Percentiles rank a stretch among this genome's conserved stretches.
These are phyloP conservation scores for Telfairia occidentalis DNA, from an alignment of 331 rosid genomes.

Conservation along the genomic window DNA sequence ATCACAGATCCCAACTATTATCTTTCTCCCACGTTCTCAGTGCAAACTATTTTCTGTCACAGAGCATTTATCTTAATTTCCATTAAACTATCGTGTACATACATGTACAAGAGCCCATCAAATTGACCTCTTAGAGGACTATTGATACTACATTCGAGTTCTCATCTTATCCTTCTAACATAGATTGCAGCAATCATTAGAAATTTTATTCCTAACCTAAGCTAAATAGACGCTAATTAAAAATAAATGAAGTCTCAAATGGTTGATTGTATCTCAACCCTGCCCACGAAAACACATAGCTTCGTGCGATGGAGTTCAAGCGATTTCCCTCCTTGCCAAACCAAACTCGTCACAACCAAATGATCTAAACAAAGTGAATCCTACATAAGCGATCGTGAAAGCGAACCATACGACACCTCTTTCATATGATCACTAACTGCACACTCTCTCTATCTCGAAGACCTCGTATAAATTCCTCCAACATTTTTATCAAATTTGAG, in stretches of 20 bases:
- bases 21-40: not conserved
- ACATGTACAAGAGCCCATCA: not conserved
- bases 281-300: not conserved
- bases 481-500: not conserved
- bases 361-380: not conserved
- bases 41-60: not conserved
- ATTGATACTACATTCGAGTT: not conserved
- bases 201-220: not conserved
- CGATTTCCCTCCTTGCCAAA: not conserved
- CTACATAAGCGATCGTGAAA: not conserved
- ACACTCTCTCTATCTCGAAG: not conserved
- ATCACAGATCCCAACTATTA: constrained; percentile 17
- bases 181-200: not conserved
- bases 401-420: not conserved
- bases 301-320: not conserved
- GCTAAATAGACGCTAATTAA: not conserved
- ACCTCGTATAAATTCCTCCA: not conserved
- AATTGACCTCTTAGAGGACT: not conserved
- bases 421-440: not conserved
- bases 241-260: not conserved
- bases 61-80: not conserved
- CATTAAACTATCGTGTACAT: not conserved
- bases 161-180: not conserved
- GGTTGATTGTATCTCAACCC: not conserved
- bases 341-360: not conserved